These are phyloP conservation scores for Rhodamnia argentea DNA, from an alignment of 345 rosid species.

Conservation along the genomic window DNA sequence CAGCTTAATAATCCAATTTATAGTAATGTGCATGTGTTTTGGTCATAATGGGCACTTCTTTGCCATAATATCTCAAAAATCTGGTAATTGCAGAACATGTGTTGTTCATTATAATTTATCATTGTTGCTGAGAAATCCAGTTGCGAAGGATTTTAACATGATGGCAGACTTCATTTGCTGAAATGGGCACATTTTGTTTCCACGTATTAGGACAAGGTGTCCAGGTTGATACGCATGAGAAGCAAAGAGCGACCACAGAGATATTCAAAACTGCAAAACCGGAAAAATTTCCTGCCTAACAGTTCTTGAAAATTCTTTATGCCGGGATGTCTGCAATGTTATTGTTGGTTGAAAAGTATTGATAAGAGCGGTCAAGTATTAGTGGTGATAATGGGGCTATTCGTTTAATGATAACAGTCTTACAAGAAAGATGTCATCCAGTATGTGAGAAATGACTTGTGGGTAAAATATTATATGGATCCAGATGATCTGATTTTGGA, in stretches of 20 bases:
- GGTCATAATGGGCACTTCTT: background rate
- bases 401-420: background rate
- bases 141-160: background rate
- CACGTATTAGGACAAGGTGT: background rate
- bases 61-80: background rate
- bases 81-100: background rate
- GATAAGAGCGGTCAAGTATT: background rate
- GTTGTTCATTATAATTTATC: background rate
- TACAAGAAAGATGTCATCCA: background rate
- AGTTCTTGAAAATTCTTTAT: background rate
- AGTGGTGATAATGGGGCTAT: background rate
- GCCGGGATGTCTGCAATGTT: background rate
- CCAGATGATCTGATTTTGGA: background rate
- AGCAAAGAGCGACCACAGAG: background rate
- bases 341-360: background rate
- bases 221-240: background rate
- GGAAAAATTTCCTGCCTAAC: background rate
- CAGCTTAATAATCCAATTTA: background rate
- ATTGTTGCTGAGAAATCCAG: background rate
- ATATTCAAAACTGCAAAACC: background rate
- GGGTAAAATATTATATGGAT: background rate
- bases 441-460: background rate
- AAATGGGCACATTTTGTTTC: background rate
- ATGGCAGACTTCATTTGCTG: background rate
- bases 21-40: background rate